Evolutionary conservation across 208 protist species (phyloP), one percentile per base, ranked within the genome.

Genomic region (Trypanosoma lewisi): DNA sequence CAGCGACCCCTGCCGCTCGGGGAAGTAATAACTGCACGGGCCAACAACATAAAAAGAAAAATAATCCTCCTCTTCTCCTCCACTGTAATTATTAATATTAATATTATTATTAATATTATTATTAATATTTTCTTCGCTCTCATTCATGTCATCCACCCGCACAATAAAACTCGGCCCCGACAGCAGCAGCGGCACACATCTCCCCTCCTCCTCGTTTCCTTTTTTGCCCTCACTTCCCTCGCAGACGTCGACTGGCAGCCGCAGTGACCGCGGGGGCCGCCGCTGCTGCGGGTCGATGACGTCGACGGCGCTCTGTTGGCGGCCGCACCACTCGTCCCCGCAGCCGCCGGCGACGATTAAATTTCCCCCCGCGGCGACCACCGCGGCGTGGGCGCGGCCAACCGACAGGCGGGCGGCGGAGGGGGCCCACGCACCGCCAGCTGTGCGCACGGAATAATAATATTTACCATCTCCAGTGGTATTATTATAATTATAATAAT

Each of bases 341-440:
- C 68, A 74, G 17, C 68, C 68, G 2, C 68, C 68, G 11, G 62
- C 53, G 21, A 67, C 39, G 21, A 64, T 28, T 21, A 74, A 49
- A 8, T 21, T 48, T 1, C n/a, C 51, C 36, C 63, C 39, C 2
- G 41, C 27, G 33, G 45, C 57, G 2, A 74, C 36, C 3, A 74
- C 60, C 11, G 60, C 30, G 21, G 42, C 33, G 48, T 69, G 45
- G 19, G 48, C 68, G 17, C 68, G 44, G 49, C 57, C 57, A 31
- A 48, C 12, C 14, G 30, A 11, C 57, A 72, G 39, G 0, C 4
- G 12, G 3, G 36, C 49, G 7, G 39, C 52, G 33, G 49, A 58
- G 16, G 47, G 21, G 1, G 49, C 27, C 50, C 68, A 68, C n/a
- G 5, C 2, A 44, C 23, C 39, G 8, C 1, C 39, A 7, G 19